Evolutionary conservation across 768 basidiomycete species (phyloP).

Genomic region (Mycena crocata): DNA sequence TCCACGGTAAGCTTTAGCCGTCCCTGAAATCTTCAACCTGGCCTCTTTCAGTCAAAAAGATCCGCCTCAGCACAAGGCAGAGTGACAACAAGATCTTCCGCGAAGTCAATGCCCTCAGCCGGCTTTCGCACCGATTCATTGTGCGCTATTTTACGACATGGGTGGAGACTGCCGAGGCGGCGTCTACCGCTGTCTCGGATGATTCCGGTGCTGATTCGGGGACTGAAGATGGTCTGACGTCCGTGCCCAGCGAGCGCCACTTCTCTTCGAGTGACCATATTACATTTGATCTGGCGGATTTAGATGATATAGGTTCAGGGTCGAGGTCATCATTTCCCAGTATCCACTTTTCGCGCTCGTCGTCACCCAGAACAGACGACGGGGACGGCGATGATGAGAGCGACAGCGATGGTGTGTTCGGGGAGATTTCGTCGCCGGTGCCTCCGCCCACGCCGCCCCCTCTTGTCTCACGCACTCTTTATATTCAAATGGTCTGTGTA

Average conservation of each 20-base stretch:
- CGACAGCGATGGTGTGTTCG: conserved; percentile 54
- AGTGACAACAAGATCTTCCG: conserved; percentile 90
- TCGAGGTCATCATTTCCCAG: conserved; percentile 81
- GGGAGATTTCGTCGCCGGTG: conserved; percentile 2
- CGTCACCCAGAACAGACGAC: conserved; percentile 50
- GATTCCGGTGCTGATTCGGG: conserved; percentile 59
- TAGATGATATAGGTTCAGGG: conserved; percentile 69
- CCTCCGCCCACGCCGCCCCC: conserved; percentile 39
- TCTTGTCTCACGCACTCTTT: conserved; percentile 70
- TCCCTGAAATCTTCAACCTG: background rate
- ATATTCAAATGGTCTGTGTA: conserved; percentile 90
- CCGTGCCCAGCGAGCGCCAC: conserved; percentile 59
- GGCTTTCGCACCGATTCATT: conserved; percentile 89
- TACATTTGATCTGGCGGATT: conserved; percentile 69
- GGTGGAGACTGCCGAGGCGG: conserved; percentile 78
- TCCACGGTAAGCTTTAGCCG: conserved; percentile 15
- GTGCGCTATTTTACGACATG: conserved; percentile 94
- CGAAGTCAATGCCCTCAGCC: conserved; percentile 90
- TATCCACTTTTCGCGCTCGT: conserved; percentile 78
- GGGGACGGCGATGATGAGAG: conserved; percentile 59
- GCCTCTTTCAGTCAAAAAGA: conserved; percentile 79
- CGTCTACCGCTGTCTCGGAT: conserved; percentile 63
- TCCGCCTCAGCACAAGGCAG: conserved; percentile 80
- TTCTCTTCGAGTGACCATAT: conserved; percentile 67
- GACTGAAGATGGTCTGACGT: conserved; percentile 63